Conservation (phyloP, 2,329 filamentous ascomycete species). For the Colletotrichum graminicola region DNA sequence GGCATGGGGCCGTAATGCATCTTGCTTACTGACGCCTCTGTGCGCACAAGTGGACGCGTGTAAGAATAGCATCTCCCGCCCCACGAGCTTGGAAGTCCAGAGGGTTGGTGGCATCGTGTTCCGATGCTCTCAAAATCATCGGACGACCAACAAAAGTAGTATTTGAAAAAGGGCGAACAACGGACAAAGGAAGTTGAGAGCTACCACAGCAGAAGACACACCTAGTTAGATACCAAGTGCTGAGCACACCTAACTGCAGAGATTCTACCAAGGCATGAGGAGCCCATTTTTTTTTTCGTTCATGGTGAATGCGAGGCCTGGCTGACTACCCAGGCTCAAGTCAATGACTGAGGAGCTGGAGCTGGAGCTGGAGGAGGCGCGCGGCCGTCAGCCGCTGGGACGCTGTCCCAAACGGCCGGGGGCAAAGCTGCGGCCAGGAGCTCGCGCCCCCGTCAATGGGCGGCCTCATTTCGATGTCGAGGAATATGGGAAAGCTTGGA, state of each 20-base stretch:
- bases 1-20: neutral
- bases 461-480: neutral
- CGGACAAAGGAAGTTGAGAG: neutral
- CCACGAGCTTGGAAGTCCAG: neutral
- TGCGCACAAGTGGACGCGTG: neutral
- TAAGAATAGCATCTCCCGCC: neutral
- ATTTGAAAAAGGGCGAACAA: neutral
- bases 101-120: neutral
- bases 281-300: neutral
- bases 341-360: slow-evolving; percentile 3
- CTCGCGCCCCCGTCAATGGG: slow-evolving; percentile 8
- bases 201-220: neutral
- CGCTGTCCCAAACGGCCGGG: slow-evolving; percentile 29
- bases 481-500: slow-evolving; percentile 6
- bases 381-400: slow-evolving; percentile 23
- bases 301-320: slow-evolving; percentile 6
- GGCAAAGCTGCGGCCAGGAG: slow-evolving; percentile 3
- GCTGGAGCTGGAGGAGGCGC: slow-evolving; percentile 6
- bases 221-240: neutral
- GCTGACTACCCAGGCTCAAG: slow-evolving; percentile 28
- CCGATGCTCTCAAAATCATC: neutral
- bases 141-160: neutral
- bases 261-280: slow-evolving; percentile 3
- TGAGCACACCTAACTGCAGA: neutral
- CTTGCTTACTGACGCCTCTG: neutral